These are phyloP conservation scores for Aspergillus calidoustus DNA, from an alignment of 2,329 filamentous ascomycete species.

Conservation along the genomic window DNA sequence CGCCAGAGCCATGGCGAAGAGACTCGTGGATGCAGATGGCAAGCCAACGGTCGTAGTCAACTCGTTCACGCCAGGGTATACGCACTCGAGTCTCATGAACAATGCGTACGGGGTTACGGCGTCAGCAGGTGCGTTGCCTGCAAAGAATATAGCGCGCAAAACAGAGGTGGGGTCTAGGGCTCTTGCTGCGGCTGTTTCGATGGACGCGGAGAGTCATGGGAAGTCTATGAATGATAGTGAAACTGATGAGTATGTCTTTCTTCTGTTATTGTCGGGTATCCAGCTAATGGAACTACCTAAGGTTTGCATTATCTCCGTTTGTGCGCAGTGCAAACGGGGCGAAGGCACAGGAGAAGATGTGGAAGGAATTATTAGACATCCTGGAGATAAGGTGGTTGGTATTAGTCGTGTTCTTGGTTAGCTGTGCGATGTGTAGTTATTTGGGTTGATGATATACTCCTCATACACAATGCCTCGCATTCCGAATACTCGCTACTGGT, in stretches of 20 bases:
- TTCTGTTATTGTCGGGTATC: neutral
- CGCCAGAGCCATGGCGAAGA: neutral
- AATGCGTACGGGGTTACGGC: neutral
- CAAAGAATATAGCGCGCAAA: neutral
- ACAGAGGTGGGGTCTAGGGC: neutral
- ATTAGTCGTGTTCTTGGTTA: neutral
- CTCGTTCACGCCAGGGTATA: neutral
- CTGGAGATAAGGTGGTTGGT: neutral
- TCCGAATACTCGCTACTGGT: no score
- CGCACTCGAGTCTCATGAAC: neutral
- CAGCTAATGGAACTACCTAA: neutral
- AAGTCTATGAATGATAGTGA: slow-evolving; percentile 48
- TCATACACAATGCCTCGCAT: neutral
- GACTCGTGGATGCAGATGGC: neutral
- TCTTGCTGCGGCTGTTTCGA: slow-evolving; percentile 26
- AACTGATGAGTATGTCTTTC: slow-evolving; percentile 20
- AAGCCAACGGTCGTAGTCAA: neutral
- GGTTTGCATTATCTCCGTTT: neutral
- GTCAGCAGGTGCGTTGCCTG: neutral
- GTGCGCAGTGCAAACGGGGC: neutral
- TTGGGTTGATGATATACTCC: neutral
- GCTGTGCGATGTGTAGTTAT: neutral
- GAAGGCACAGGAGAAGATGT: neutral
- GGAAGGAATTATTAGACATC: neutral
- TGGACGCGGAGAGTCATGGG: slow-evolving; percentile 51